Evolutionary conservation across 768 basidiomycete species (phyloP), one percentile per base, ranked within the genome.

Genomic region (Tulasnella sp.): DNA sequence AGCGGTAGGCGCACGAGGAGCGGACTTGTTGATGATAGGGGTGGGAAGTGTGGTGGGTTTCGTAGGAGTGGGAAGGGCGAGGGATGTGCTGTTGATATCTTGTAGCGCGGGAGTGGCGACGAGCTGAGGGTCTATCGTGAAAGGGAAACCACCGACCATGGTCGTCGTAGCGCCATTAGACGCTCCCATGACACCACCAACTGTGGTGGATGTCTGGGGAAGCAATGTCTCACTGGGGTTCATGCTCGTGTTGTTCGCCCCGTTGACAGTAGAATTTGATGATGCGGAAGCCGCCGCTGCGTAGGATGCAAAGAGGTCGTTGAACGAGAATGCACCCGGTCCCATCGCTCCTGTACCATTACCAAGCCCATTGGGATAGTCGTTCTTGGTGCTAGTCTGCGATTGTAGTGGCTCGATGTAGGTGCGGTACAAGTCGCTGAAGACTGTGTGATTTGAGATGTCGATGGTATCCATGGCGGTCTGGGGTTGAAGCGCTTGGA

Each of bases 91-190:
- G 57, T 15, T 38, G 34, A 38, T 38, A 15, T 38, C 34, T 38
- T 38, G 5, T 15, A 38, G 56, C 29, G 49, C 69, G 3, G 84
- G 83, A 0, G 84, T 83, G 42, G 76, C 82, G 59, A 88, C 82
- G 55, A 88, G 80, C 68, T 84, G 83, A 0, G 87, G 87, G 68
- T 90, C 84, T 67, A 90, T 89, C 48, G 74, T 71, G 38, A 76
- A 73, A 25, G 42, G 45, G 41, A 51, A 41, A 38, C 25, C 29
- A 22, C 42, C 53, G 45, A 34, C 27, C n/a, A 24, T 0, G 22
- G 60, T 12, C 17, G 24, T 24, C n/a, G 43, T 21, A n/a, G 56
- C 12, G 7, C 19, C n/a, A 22, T 19, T 55, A 22, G 55, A 57
- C 22, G 42, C 55, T 27, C 42, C 24, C 21, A 44, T 24, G 43